phyloP scores from a whole-genome alignment of 2,329 filamentous ascomycete genomes.

The Nothophaeocryptopus gaeumannii region DNA sequence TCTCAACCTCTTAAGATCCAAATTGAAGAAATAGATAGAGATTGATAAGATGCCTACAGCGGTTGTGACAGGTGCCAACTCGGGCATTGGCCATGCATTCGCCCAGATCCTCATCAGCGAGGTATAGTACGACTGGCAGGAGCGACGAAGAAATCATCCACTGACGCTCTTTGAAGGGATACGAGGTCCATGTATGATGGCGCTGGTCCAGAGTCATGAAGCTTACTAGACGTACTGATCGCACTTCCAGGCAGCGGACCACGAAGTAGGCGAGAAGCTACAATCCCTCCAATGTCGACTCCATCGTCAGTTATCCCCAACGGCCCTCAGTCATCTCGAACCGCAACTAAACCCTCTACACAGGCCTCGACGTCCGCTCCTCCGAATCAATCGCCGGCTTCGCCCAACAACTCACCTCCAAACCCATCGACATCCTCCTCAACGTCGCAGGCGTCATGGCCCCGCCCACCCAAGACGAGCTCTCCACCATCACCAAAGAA shows the following conservation, averaged over 20 bases:
- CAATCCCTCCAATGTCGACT: conserved; percentile 34
- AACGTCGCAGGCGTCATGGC: conserved; percentile 41
- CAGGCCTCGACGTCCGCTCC: conserved; percentile 36
- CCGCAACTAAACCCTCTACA: not conserved
- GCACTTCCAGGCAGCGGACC: conserved; percentile 15
- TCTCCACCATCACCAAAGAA: conserved; percentile 32
- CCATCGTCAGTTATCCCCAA: conserved; percentile 23
- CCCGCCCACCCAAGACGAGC: conserved; percentile 33
- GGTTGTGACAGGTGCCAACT: conserved; percentile 25
- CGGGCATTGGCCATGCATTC: conserved; percentile 24
- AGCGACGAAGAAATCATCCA: conserved; percentile 1
- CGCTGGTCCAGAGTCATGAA: not conserved
- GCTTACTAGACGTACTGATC: not conserved
- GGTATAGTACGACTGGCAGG: conserved; percentile 7
- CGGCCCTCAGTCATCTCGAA: not conserved
- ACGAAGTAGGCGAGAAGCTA: conserved; percentile 31
- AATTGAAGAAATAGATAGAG: not conserved
- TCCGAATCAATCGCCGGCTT: conserved; percentile 37
- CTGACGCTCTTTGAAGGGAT: conserved; percentile 13
- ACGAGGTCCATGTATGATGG: conserved; percentile 22
- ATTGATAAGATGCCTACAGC: conserved; percentile 18
- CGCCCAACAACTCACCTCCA: conserved; percentile 30
- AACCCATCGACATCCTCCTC: conserved; percentile 38
- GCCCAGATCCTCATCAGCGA: conserved; percentile 22
- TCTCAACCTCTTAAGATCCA: not conserved